Conservation (phyloP, 768 basidiomycete species). For the Cubamyces sp. region DNA sequence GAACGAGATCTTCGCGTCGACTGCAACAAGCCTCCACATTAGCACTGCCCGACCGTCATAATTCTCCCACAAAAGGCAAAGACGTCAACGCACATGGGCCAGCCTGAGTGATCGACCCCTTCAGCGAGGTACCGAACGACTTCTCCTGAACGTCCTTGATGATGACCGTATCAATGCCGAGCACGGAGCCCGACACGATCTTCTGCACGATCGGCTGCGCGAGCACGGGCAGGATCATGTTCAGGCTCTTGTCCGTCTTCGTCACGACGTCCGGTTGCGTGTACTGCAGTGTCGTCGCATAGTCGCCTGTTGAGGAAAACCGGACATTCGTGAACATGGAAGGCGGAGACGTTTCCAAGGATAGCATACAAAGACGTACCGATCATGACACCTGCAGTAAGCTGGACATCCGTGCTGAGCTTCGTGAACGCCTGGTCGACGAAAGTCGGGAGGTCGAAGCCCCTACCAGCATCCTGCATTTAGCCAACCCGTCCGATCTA, state of each 20-base stretch:
- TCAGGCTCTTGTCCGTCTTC: constrained; percentile 60
- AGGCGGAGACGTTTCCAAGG: too few relatives aligned
- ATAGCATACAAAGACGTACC: constrained; percentile 42
- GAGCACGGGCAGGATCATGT: constrained; percentile 68
- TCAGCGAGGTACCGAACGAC: constrained; percentile 55
- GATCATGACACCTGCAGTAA: constrained; percentile 59
- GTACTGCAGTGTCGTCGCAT: constrained; percentile 64
- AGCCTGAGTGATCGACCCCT: constrained; percentile 67
- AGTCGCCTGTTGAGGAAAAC: constrained; percentile 51
- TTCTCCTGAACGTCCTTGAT: constrained; percentile 61
- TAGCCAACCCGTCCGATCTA: not conserved
- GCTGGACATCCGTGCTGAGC: constrained; percentile 61
- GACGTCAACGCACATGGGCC: constrained; percentile 62
- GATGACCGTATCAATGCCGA: constrained; percentile 62
- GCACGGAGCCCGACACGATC: constrained; percentile 58
- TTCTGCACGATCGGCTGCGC: constrained; percentile 78
- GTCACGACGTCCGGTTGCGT: constrained; percentile 59
- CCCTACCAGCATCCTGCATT: constrained; percentile 38
- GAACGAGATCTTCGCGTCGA: constrained; percentile 73
- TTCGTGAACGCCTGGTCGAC: constrained; percentile 69
- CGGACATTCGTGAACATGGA: not conserved
- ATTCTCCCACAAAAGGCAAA: not conserved
- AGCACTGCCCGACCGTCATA: too few relatives aligned
- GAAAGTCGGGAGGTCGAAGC: constrained; percentile 65
- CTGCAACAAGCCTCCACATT: constrained; percentile 30